These are phyloP conservation scores for Colletotrichum karsti DNA, from an alignment of 2,329 filamentous ascomycete genomes.

Conservation along the genomic window DNA sequence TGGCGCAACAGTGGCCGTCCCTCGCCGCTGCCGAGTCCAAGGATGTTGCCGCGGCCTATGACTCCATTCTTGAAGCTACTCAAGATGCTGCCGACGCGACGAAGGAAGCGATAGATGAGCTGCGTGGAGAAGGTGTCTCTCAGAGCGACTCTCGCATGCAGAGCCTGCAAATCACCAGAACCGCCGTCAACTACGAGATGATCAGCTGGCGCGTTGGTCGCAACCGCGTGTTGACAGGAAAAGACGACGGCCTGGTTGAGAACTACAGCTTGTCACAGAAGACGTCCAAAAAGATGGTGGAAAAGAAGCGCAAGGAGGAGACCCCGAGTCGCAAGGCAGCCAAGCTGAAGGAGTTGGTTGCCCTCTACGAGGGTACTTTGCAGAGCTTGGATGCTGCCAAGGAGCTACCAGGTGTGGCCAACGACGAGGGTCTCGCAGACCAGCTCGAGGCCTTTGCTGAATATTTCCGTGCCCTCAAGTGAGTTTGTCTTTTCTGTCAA, in stretches of 20 bases:
- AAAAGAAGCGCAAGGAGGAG: conserved; percentile 61
- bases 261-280: conserved; percentile 55
- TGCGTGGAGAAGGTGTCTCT: conserved; percentile 82
- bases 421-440: conserved; percentile 77
- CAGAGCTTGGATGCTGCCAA: conserved; percentile 92
- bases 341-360: conserved; percentile 84
- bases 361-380: conserved; percentile 89
- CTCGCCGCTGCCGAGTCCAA: conserved; percentile 56
- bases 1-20: conserved; percentile 58
- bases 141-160: conserved; percentile 90
- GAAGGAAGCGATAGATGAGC: conserved; percentile 91
- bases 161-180: conserved; percentile 88
- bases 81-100: conserved; percentile 96
- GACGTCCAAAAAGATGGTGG: conserved; percentile 59
- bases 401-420: conserved; percentile 88
- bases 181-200: conserved; percentile 92
- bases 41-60: conserved; percentile 87
- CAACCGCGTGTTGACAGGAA: conserved; percentile 88
- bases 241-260: conserved; percentile 76
- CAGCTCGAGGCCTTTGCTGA: conserved; percentile 81
- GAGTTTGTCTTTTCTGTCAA: conserved; percentile 39
- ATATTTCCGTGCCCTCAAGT: conserved; percentile 93
- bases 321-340: conserved; percentile 79
- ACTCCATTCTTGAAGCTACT: conserved; percentile 87
- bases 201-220: conserved; percentile 95